Conservation (phyloP, 768 basidiomycete species). For the Pisolithus sp. region DNA sequence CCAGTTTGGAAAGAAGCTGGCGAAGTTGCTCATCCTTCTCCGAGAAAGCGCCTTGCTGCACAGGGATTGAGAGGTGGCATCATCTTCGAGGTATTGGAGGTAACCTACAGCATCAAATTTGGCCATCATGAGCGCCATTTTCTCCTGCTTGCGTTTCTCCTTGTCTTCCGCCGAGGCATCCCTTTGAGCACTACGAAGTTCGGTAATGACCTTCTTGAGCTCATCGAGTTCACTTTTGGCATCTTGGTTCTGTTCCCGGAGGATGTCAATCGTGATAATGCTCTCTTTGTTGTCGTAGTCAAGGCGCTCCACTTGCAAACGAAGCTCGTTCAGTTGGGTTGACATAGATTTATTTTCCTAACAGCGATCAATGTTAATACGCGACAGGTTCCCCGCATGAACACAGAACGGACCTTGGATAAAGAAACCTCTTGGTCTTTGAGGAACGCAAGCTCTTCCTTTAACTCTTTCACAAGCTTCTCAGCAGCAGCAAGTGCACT, state of each 20-base stretch:
- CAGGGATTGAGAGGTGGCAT: constrained; percentile 3
- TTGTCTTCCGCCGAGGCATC: constrained; percentile 90
- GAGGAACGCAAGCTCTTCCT: constrained; percentile 82
- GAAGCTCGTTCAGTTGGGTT: constrained; percentile 85
- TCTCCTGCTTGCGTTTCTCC: constrained; percentile 98
- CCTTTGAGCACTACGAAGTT: constrained; percentile 76
- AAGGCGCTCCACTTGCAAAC: constrained; percentile 84
- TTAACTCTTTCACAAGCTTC: constrained; percentile 81
- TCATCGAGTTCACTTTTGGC: constrained; percentile 85
- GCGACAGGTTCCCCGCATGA: not conserved
- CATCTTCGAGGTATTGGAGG: not conserved
- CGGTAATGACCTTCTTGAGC: constrained; percentile 69
- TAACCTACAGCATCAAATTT: constrained; percentile 86
- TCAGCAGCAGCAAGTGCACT: constrained; percentile 71
- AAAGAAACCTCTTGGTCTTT: constrained; percentile 83
- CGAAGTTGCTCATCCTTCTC: constrained; percentile 95
- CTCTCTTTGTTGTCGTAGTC: constrained; percentile 97
- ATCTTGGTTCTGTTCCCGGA: constrained; percentile 91
- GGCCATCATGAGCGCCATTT: constrained; percentile 99
- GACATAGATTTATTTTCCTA: constrained; percentile 95
- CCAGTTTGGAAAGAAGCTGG: constrained; percentile 75
- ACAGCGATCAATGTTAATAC: constrained; percentile 5
- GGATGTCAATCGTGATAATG: constrained; percentile 85
- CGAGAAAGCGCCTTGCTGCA: constrained; percentile 84
- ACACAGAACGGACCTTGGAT: constrained; percentile 50